Evolutionary conservation across 768 basidiomycete genomes (phyloP), one percentile per base, ranked within the genome.

Genomic region (Lactarius hatsudake): DNA sequence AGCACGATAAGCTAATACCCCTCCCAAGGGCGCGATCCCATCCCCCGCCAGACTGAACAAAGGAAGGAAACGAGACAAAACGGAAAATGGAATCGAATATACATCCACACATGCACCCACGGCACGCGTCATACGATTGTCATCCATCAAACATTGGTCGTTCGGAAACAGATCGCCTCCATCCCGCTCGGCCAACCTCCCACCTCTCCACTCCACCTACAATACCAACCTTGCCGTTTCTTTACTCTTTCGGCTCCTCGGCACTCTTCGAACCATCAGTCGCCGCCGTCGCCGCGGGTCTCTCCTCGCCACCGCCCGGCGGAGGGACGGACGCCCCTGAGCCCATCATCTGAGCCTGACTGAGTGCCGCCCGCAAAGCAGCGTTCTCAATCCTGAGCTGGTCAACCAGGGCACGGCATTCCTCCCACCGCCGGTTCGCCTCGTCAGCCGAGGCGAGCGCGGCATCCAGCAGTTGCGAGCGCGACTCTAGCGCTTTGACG

Each of bases 361-460:
- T 83, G 61, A 93, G 83, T 2, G 88, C 88, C 0, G 88, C 87
- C 10, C 91, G 83, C 4, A 94, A 80, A 2, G 89, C 86, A 8
- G 90, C 84, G 65, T 93, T 94, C 78, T 94, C 93, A 60, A 91
- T 84, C 54, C 93, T 86, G 9, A 94, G 83, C 74, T 91, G 90
- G 75, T 94, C 93, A n/a, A 93, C 89, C 63, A 94, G 83, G 2
- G 87, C 86, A n/a, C 93, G 87, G 69, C 92, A 94, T 70, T 94
- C 93, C 72, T 94, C 93, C 91, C 91, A 93, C 20, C 93, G 87
- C 15, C 91, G 83, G 73, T 93, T 93, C 12, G 93, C 93, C 74
- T 93, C 93, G 74, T 94, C 92, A 4, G 91, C 92, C 0, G 89
- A 90, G 2, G 90, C 88, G 12, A 94, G 84, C 1, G 93, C 93